These are phyloP conservation scores for Globisporangium okanoganense DNA, from an alignment of 352 stramenopile species.

Conservation along the genomic window DNA sequence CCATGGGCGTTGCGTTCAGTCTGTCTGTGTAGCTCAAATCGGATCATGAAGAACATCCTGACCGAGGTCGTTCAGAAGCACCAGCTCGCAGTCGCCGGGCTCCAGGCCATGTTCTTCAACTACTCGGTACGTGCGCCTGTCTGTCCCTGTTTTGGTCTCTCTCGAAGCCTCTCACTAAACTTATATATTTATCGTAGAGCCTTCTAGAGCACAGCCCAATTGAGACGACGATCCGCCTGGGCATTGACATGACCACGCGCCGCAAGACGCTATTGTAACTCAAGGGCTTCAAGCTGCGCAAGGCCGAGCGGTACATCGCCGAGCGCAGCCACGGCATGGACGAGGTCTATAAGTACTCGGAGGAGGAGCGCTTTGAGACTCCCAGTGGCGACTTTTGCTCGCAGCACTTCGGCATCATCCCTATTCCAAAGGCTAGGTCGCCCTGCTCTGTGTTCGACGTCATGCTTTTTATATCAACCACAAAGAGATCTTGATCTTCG, in stretches of 20 bases:
- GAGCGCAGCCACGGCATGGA: constrained; percentile 39
- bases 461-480: constrained; percentile 40
- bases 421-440: constrained; percentile 25
- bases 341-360: constrained; percentile 28
- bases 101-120: constrained; percentile 17
- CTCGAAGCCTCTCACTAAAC: too few relatives aligned
- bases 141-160: not conserved
- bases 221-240: constrained; percentile 43
- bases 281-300: constrained; percentile 25
- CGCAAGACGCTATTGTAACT: constrained; percentile 26
- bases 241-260: constrained; percentile 24
- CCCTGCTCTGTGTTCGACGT: constrained; percentile 47
- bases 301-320: constrained; percentile 29
- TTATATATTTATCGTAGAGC: constrained; percentile 19
- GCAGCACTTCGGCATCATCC: constrained; percentile 45
- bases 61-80: constrained; percentile 12
- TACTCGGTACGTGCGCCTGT: constrained; percentile 8
- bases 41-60: constrained; percentile 10
- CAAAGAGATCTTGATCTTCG: constrained; percentile 56
- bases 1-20: too few relatives aligned
- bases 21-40: too few relatives aligned
- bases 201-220: constrained; percentile 29
- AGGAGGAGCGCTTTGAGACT: constrained; percentile 42
- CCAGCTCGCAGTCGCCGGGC: constrained; percentile 9
- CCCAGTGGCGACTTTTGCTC: constrained; percentile 36